phyloP scores from a whole-genome alignment of 176 grass and related monocot genomes.

The Neostapfia colusana region DNA sequence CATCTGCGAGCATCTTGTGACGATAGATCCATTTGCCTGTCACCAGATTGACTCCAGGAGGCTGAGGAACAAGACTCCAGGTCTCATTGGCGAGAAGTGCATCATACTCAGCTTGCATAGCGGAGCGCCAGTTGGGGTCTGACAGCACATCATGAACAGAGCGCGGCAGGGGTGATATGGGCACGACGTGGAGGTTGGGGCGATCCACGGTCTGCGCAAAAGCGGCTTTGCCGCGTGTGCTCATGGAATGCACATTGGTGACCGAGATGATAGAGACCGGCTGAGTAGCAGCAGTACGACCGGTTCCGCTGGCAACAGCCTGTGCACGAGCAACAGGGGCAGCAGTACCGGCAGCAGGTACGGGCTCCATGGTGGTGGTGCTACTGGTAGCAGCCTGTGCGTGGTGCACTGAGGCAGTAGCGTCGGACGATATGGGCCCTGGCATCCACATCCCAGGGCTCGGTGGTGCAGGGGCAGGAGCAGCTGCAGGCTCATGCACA shows the following conservation, averaged over 20 bases:
- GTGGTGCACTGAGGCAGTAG: neutral
- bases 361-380: neutral
- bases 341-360: accelerated
- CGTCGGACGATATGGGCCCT: neutral
- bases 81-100: neutral
- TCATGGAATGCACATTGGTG: too few species aligned
- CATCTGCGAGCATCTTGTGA: neutral
- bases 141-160: too few species aligned
- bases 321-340: too few species aligned
- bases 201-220: neutral
- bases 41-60: neutral
- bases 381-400: neutral
- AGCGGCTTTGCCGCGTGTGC: too few species aligned
- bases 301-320: neutral
- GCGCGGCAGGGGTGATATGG: neutral
- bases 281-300: neutral
- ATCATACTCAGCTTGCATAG: neutral
- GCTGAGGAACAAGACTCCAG: neutral
- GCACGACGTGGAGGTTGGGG: neutral
- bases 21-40: neutral
- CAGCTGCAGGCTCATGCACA: too few species aligned
- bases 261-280: too few species aligned
- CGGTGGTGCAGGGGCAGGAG: too few species aligned
- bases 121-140: too few species aligned
- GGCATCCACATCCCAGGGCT: too few species aligned